Base-by-base conservation (phyloP, 257 asterid species). In the Plantago major region DNA sequence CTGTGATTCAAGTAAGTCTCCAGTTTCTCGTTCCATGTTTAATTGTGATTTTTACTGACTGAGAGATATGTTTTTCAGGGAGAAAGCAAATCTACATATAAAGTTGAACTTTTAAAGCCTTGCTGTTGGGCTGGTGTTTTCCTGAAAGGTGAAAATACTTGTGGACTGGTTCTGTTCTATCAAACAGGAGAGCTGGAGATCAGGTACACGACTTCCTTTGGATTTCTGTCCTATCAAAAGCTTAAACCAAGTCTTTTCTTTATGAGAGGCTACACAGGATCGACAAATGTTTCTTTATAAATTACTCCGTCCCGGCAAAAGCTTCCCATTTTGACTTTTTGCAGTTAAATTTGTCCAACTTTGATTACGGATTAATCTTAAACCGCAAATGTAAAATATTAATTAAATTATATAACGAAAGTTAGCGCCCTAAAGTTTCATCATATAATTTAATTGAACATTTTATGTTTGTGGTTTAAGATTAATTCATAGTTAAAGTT, bases 121-220 rank as follows among this genome's bases (percentile, higher is more conserved):
- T 90, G 91, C 60, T 80, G 83, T 69, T 87, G 93, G 94, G 74
- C 97, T 48, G 64, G 80, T 54, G 69, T 85, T 68, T 74, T 87
- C 65, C 58, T 65, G 69, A 85, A 73, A 71, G 81, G 78, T 56
- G 87, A 65, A 68, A 68, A 58, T 60, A 72, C 63, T 63, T 66
- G 80, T 74, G 97, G 95, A 49, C 69, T 87, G 65, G 66, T 84
- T 16, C 73, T 83, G 62, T 76, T 87, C 65, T 83, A 79, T 79
- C 79, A 80, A 72, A 87, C 93, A 19, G 97, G 97, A 67, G 89
- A 70, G 55, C 72, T 90, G 47, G 94, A 90, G 76, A 76, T 90
- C 75, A 79, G 97, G 97, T 90, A 78, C 63, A 65, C 49, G 30
- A 56, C 57, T 53, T 57, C 63, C 33, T 70, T 69, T 57, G 51